Base-by-base conservation (phyloP, 2,329 filamentous ascomycete genomes). In the Aspergillus hortae region DNA sequence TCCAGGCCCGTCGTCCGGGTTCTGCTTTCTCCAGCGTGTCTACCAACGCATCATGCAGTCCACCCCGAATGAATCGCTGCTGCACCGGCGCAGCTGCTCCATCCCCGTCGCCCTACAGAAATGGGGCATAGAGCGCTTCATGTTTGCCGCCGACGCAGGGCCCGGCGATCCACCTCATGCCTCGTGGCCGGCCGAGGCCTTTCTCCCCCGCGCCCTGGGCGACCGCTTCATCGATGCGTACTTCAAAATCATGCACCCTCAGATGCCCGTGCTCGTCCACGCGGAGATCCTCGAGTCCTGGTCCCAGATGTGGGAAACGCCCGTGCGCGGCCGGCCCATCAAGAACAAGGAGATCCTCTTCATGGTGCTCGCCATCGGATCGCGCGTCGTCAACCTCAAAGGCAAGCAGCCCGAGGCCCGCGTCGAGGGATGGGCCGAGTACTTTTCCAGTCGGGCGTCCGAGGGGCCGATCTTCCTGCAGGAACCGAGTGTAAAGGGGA, bases 301-400 rank as follows among this genome's bases (percentile, higher is more conserved):
- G 52, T 33, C 30, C n/a, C 49, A 55, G 44, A 55, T 57, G 52
- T 55, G 55, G 52, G 49, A 57, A 21, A 19, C 49, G 9, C 55
- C 55, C 4, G 44, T 49, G 25, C 49, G 44, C 10, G 49, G 44
- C 10, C 46, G 48, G 1, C 23, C 19, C 6, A 25, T 48, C 4
- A 56, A 56, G 27, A 53, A 51, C 11, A 42, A 57, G 36, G 55
- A 57, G 25, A 50, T 55, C 17, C 32, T 57, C 23, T 55, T 50
- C 17, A 57, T 57, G 55, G 55, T 57, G 21, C 42, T 57, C 30
- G 55, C 55, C 4, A 46, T 57, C 14, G 55, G 55, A 12, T 53
- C 55, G 3, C 46, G 55, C 4, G 44, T 55, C 3, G 27, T 50
- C 32, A 53, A 46, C 36, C 11, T 55, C 3, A 45, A 48, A 15